Conservation (phyloP, 306 rosid genomes). For the Casuarina equisetifolia region DNA sequence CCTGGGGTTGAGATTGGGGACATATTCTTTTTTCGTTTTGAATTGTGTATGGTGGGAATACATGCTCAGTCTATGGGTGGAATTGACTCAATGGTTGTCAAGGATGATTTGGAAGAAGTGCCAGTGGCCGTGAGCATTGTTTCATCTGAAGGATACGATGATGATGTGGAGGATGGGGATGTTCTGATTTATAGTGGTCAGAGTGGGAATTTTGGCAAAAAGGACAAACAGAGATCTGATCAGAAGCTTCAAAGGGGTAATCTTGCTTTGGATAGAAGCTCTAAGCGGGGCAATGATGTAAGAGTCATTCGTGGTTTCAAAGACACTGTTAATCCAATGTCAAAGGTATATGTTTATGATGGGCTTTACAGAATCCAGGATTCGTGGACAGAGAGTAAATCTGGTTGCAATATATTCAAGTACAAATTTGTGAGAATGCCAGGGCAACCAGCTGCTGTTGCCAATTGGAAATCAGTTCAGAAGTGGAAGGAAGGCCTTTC, state of each 20-base stretch:
- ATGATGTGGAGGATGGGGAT: slow-evolving; percentile 47
- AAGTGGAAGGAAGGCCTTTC: slow-evolving; percentile 42
- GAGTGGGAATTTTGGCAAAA: slow-evolving; percentile 56
- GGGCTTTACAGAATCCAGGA: slow-evolving; percentile 59
- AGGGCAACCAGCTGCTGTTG: slow-evolving; percentile 52
- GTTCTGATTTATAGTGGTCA: slow-evolving; percentile 64
- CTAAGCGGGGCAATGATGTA: slow-evolving; percentile 43
- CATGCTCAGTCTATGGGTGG: slow-evolving; percentile 73
- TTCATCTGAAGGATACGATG: slow-evolving; percentile 62
- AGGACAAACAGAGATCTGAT: slow-evolving; percentile 49
- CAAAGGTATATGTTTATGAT: slow-evolving; percentile 64
- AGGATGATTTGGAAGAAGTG: slow-evolving; percentile 42
- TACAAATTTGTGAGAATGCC: slow-evolving; percentile 63
- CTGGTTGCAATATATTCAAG: slow-evolving; percentile 62
- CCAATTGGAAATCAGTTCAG: slow-evolving; percentile 47
- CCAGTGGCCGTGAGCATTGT: slow-evolving; percentile 66
- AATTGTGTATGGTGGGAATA: slow-evolving; percentile 57
- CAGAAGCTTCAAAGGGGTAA: slow-evolving; percentile 78
- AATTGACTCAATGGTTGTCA: slow-evolving; percentile 49
- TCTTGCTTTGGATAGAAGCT: slow-evolving; percentile 63
- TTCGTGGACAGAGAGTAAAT: slow-evolving; percentile 56
- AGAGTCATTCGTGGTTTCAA: slow-evolving; percentile 64
- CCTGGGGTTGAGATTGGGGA: slow-evolving; percentile 71
- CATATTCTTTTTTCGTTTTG: slow-evolving; percentile 62
- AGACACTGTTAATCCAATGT: slow-evolving; percentile 32